A percentile compares a stretch with the other conserved stretches of the same genome.
These are phyloP conservation scores for Leccinum pellstonianum DNA, from an alignment of 768 basidiomycete genomes.

Conservation along the genomic window DNA sequence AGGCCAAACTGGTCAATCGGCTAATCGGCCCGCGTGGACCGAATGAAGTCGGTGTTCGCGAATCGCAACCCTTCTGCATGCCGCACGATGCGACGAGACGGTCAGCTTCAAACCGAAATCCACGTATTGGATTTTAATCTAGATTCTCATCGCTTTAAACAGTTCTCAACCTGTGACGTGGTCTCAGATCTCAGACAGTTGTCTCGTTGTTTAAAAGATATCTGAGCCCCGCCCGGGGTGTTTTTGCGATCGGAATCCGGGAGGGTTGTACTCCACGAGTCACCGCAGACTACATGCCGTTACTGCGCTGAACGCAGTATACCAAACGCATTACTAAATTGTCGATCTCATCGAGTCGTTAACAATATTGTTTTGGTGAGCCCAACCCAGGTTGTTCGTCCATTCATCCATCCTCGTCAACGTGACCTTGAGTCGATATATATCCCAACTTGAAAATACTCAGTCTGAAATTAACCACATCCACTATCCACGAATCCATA, in stretches of 20 bases:
- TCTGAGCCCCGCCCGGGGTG: too few relatives aligned
- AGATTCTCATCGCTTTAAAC: background rate
- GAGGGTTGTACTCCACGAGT: too few relatives aligned
- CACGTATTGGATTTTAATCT: background rate
- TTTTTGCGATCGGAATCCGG: too few relatives aligned
- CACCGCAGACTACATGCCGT: slow-evolving; percentile 42
- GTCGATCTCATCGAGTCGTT: background rate
- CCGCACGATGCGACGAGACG: too few relatives aligned
- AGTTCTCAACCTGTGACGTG: too few relatives aligned
- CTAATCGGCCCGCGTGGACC: background rate
- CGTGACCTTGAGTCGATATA: too few relatives aligned
- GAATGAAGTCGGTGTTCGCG: background rate
- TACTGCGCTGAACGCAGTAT: slow-evolving; percentile 17
- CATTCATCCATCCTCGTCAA: too few relatives aligned
- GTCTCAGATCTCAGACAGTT: background rate
- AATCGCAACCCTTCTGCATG: too few relatives aligned
- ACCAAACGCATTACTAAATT: background rate
- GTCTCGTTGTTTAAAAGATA: background rate
- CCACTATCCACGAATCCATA: slow-evolving; percentile 3
- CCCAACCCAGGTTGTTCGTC: slow-evolving; percentile 41
- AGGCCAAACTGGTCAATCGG: slow-evolving; percentile 7
- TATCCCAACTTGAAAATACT: background rate
- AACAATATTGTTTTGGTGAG: too few relatives aligned
- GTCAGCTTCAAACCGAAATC: background rate
- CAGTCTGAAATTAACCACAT: slow-evolving; percentile 4